Percentiles rank a stretch among this genome's conserved stretches.
Evolutionary conservation across 306 rosid genomes (phyloP).

Genomic region (Acacia acuminata): DNA sequence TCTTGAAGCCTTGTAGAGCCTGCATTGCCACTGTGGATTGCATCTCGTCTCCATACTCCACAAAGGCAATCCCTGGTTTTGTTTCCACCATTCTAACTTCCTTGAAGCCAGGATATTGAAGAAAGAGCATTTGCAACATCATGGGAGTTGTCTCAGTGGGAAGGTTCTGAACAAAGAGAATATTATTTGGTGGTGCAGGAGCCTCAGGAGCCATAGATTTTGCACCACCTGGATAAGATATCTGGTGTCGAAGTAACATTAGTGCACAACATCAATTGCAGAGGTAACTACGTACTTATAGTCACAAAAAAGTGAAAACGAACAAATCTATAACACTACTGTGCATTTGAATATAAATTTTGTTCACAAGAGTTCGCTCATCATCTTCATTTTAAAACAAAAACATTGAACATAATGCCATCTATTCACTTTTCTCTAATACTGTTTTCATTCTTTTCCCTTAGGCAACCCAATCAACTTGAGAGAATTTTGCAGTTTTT

Average conservation of each 20-base stretch:
- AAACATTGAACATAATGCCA: neutral
- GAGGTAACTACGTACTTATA: neutral
- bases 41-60: constrained; percentile 88
- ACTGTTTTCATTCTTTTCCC: neutral
- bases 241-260: constrained; percentile 59
- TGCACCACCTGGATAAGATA: constrained; percentile 86
- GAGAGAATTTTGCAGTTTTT: neutral
- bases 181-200: constrained; percentile 98
- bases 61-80: constrained; percentile 96
- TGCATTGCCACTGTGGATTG: constrained; percentile 94
- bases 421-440: neutral
- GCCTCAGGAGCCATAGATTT: constrained; percentile 86
- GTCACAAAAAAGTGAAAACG: neutral
- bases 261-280: constrained; percentile 20
- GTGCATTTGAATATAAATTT: constrained; percentile 19
- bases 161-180: constrained; percentile 90
- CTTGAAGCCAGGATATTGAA: constrained; percentile 87
- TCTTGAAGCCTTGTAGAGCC: constrained; percentile 89
- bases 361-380: constrained; percentile 3
- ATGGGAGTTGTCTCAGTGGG: constrained; percentile 87
- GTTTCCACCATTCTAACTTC: constrained; percentile 99
- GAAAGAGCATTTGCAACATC: constrained; percentile 99
- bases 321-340: constrained; percentile 17
- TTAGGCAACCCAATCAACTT: constrained; percentile 10
- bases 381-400: constrained; percentile 15